Conservation (phyloP, 495 filamentous ascomycete genomes). For the Copromyces sp. region DNA sequence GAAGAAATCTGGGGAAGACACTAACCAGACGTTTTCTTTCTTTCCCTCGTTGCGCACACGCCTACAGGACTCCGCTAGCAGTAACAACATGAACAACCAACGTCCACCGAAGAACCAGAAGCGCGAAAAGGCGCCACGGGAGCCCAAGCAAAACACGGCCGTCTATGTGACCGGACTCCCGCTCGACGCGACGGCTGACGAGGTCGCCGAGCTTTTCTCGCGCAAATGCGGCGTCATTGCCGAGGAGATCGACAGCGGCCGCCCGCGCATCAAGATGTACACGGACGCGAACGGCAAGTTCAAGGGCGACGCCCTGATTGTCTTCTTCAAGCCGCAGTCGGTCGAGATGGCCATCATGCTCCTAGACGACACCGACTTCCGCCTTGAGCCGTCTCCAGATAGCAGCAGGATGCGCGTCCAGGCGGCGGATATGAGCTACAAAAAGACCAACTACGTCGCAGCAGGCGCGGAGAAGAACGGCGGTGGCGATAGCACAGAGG, state of each 20-base stretch:
- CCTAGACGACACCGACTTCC: slow-evolving; percentile 82
- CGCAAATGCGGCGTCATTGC: slow-evolving; percentile 85
- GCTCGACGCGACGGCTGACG: slow-evolving; percentile 61
- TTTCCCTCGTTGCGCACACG: slow-evolving; percentile 5
- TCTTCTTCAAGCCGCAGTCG: slow-evolving; percentile 88
- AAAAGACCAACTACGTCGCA: slow-evolving; percentile 45
- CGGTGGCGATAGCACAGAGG: slow-evolving; percentile 12
- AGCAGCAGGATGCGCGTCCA: slow-evolving; percentile 65
- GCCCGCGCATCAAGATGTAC: slow-evolving; percentile 89
- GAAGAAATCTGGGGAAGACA: slow-evolving; percentile 10
- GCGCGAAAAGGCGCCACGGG: slow-evolving; percentile 18
- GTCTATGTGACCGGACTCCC: slow-evolving; percentile 86
- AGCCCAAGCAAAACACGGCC: slow-evolving; percentile 70
- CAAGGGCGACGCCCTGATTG: slow-evolving; percentile 87
- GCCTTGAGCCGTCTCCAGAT: slow-evolving; percentile 38
- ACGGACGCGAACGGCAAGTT: slow-evolving; percentile 68
- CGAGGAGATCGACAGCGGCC: slow-evolving; percentile 78
- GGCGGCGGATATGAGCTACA: slow-evolving; percentile 80
- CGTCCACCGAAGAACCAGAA: slow-evolving; percentile 19
- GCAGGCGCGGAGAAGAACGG: slow-evolving; percentile 6
- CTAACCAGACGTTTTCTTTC: slow-evolving; percentile 19
- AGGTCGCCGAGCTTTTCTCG: slow-evolving; percentile 75
- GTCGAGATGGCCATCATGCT: slow-evolving; percentile 84
- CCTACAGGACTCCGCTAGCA: slow-evolving; percentile 16
- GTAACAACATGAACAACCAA: slow-evolving; percentile 12